Conservation (phyloP, 2,329 filamentous ascomycete species). For the Grosmannia clavigera region DNA sequence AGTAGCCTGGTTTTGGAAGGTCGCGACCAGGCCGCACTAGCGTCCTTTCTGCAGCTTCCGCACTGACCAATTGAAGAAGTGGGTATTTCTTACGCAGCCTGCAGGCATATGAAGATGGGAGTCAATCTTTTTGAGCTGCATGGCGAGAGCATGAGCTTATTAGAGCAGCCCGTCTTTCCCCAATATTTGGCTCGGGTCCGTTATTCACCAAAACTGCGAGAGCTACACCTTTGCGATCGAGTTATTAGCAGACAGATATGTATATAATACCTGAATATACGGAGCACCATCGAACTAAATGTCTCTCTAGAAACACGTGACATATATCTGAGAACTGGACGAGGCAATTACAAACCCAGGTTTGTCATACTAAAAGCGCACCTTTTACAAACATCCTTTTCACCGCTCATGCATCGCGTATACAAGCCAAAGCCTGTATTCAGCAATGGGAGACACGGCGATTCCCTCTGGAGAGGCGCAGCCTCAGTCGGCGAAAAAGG, state of each 20-base stretch:
- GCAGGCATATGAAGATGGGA: not conserved
- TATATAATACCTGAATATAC: too few species aligned
- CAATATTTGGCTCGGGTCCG: not conserved
- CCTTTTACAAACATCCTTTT: not conserved
- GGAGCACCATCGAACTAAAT: too few species aligned
- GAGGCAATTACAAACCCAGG: conserved; percentile 10
- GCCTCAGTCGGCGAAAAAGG: conserved; percentile 13
- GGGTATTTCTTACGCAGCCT: not conserved
- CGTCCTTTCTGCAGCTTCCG: not conserved
- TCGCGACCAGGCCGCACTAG: not conserved
- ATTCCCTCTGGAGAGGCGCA: not conserved
- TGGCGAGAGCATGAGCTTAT: not conserved
- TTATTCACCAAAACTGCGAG: too few species aligned
- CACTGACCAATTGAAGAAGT: not conserved
- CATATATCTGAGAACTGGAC: not conserved
- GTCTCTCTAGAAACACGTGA: not conserved
- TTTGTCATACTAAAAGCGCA: conserved; percentile 8
- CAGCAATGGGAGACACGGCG: conserved; percentile 3
- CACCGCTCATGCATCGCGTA: conserved; percentile 2
- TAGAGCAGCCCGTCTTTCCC: not conserved
- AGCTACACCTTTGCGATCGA: too few species aligned
- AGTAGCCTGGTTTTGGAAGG: not conserved
- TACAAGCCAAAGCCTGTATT: not conserved
- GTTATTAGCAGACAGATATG: too few species aligned
- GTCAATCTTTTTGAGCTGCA: not conserved